Evolutionary conservation across 176 grass and related monocot genomes (phyloP).

Genomic region (Phyllostachys edulis): DNA sequence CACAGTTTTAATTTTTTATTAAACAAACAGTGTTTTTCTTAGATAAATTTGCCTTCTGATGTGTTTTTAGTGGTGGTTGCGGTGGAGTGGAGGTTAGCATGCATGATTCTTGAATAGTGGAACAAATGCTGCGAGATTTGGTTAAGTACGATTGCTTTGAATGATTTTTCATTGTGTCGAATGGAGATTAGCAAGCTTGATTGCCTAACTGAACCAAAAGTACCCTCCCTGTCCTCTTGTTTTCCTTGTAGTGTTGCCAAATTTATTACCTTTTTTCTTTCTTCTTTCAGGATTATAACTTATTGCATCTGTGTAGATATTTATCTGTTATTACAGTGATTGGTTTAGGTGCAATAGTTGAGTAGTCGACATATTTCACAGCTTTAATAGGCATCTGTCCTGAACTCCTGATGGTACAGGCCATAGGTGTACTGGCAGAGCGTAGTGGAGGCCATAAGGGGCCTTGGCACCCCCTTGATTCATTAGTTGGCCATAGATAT

Average conservation of each 20-base stretch:
- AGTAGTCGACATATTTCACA: neutral
- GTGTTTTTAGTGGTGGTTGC: neutral
- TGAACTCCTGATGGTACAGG: neutral
- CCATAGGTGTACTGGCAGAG: neutral
- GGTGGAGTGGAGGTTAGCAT: neutral
- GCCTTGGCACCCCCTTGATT: too few relatives aligned
- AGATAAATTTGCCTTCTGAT: neutral
- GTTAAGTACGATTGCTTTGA: neutral
- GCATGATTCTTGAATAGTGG: constrained; percentile 10
- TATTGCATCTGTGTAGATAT: neutral
- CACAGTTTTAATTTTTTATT: neutral
- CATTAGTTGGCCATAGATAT: too few relatives aligned
- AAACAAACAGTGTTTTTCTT: neutral
- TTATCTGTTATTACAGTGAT: neutral
- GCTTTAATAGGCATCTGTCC: neutral
- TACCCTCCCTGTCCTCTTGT: neutral
- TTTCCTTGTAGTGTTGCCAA: neutral
- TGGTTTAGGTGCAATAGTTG: neutral
- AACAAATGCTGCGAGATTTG: neutral
- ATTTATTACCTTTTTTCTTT: neutral
- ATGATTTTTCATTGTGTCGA: neutral
- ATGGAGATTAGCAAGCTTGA: neutral
- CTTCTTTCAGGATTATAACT: neutral
- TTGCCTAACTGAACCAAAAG: neutral
- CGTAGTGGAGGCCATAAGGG: too few relatives aligned